These are phyloP conservation scores for Cerioporus squamosus DNA, from an alignment of 1,284 basidiomycete genomes.

Conservation along the genomic window DNA sequence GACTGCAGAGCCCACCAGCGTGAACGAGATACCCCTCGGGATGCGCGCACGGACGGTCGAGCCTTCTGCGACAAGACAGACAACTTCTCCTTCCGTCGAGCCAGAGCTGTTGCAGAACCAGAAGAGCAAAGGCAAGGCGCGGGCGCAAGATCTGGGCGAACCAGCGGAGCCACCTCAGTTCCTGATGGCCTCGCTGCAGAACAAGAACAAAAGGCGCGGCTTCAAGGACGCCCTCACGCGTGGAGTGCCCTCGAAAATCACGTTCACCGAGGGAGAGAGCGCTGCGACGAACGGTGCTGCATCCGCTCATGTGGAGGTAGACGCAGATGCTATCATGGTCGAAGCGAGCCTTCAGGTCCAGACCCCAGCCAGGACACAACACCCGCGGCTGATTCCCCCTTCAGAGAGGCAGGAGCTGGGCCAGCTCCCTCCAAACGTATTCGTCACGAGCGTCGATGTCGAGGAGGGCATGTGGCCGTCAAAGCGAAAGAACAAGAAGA, in stretches of 20 bases:
- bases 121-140: slow-evolving; percentile 3
- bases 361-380: slow-evolving; percentile 46
- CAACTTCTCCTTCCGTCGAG: not conserved
- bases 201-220: slow-evolving; percentile 76
- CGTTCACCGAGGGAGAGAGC: slow-evolving; percentile 46
- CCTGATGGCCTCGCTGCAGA: slow-evolving; percentile 65
- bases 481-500: slow-evolving; percentile 26
- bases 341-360: slow-evolving; percentile 29
- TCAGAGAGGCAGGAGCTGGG: slow-evolving; percentile 59
- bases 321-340: slow-evolving; percentile 9
- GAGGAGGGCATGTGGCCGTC: slow-evolving; percentile 46
- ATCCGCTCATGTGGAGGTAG: slow-evolving; percentile 9
- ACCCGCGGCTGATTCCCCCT: slow-evolving; percentile 59
- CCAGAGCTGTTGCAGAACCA: not conserved
- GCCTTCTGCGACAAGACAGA: not conserved
- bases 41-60: slow-evolving; percentile 15
- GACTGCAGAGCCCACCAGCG: slow-evolving; percentile 21
- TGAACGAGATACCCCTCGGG: slow-evolving; percentile 44
- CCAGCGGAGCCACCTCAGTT: slow-evolving; percentile 25
- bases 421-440: slow-evolving; percentile 59
- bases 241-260: slow-evolving; percentile 57
- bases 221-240: slow-evolving; percentile 58
- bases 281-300: not conserved
- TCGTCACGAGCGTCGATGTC: slow-evolving; percentile 72
- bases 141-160: not conserved